Base-by-base conservation (phyloP, 139 green algal genomes). In the Closterium sp. region DNA sequence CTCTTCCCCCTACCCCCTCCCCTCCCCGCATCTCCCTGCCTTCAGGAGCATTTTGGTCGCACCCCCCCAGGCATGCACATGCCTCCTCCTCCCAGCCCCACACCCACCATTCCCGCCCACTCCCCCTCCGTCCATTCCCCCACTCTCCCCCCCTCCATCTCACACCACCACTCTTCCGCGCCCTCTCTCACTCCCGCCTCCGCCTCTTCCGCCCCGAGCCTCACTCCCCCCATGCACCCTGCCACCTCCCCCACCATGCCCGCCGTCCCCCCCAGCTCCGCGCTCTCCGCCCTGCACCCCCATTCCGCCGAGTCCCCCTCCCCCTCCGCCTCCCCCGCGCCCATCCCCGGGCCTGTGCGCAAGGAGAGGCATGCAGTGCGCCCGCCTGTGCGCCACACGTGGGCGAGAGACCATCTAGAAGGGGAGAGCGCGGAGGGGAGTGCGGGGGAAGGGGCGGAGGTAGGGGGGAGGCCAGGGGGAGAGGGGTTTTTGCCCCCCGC, bases 331-430 rank as follows among this genome's bases (percentile, higher is more conserved):
- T 79, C 62, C 62, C 27, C 91, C 79, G 21, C 92, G 32, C 4
- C 86, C 31, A 29, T 31, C 22, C 42, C 86, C 11, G 85, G 28
- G 22, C 90, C 91, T 30, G 91, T 93, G 27, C 70, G 94, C 28
- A 97, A 97, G 92, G 30, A 94, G 88, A 88, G 95, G 24, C 97
- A 98, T 85, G 89, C 89, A 9, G 94, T 98, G 70, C 95, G 97
- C 30, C 98, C 98, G 62, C 98, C 98, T 4, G 98, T 99, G 85
- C 91, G 96, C 92, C 98, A 99, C 96, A 94, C 93, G 50, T 98
- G 95, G 95, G 42, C 73, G 28, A 93, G n/a, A 30, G 27, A 93
- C 6, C n/a, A 89, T 11, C 45, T 92, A 32, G 28, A 45, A 9
- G 86, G 32, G 24, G 85, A 24, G 62, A 79, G 62, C 19, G 62